Percentiles rank a stretch among this genome's conserved stretches.
These are phyloP conservation scores for Leccinum ochraceum DNA, from an alignment of 768 basidiomycete genomes.

Conservation along the genomic window DNA sequence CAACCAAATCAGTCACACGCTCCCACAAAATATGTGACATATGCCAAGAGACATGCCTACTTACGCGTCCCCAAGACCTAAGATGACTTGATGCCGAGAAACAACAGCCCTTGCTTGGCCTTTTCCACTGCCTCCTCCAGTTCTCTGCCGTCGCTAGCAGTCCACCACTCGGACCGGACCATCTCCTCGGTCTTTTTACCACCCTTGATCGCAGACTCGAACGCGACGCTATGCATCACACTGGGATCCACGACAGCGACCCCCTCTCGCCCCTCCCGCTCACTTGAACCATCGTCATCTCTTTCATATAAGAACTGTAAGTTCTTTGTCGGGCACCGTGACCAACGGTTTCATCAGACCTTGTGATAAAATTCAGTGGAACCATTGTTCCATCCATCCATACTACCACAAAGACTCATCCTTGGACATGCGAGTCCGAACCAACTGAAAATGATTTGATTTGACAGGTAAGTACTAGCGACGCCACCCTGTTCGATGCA, in stretches of 20 bases:
- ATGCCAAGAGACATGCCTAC: too few relatives aligned
- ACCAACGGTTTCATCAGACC: too few relatives aligned
- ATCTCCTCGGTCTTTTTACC: constrained; percentile 62
- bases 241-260: constrained; percentile 78
- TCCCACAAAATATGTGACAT: background rate
- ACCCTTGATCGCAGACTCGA: constrained; percentile 44
- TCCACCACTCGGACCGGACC: constrained; percentile 65
- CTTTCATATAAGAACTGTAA: too few relatives aligned
- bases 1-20: background rate
- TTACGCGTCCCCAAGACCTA: too few relatives aligned
- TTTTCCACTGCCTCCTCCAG: constrained; percentile 79
- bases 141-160: constrained; percentile 38
- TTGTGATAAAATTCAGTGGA: too few relatives aligned
- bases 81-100: constrained; percentile 58
- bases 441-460: too few relatives aligned
- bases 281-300: constrained; percentile 19
- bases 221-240: constrained; percentile 68
- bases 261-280: constrained; percentile 34
- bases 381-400: too few relatives aligned
- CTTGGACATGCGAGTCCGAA: too few relatives aligned
- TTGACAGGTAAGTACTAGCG: too few relatives aligned
- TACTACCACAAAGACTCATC: too few relatives aligned
- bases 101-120: constrained; percentile 81
- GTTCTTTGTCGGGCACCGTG: too few relatives aligned
- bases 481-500: too few relatives aligned